These are phyloP conservation scores for Hypoxylon fragiforme DNA, from an alignment of 495 filamentous ascomycete species.

Conservation along the genomic window DNA sequence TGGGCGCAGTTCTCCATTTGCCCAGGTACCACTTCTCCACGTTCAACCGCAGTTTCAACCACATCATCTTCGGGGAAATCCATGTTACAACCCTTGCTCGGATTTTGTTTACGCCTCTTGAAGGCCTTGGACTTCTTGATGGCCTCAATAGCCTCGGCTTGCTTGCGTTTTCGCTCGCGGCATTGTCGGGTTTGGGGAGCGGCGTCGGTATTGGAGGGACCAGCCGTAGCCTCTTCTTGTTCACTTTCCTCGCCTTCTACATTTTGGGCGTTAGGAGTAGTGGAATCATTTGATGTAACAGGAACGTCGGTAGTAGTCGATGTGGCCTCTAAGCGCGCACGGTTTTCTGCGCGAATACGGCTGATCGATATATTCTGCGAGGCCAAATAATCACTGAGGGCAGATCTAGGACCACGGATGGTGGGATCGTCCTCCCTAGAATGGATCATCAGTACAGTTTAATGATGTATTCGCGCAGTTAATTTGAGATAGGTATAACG, in stretches of 20 bases:
- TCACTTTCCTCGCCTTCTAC: slow-evolving; percentile 37
- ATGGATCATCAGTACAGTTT: slow-evolving; percentile 1
- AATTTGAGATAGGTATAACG: background rate
- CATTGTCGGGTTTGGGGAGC: slow-evolving; percentile 31
- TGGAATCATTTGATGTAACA: slow-evolving; percentile 6
- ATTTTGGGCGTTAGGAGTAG: background rate
- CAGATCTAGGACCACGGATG: slow-evolving; percentile 58
- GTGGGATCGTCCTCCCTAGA: background rate
- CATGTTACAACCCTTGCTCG: slow-evolving; percentile 46
- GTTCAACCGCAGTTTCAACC: slow-evolving; percentile 43
- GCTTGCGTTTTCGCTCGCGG: slow-evolving; percentile 50
- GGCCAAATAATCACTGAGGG: slow-evolving; percentile 81
- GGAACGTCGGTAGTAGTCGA: slow-evolving; percentile 19
- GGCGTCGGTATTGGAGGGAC: slow-evolving; percentile 16
- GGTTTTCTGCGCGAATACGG: slow-evolving; percentile 69
- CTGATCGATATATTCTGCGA: slow-evolving; percentile 88
- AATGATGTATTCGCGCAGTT: background rate
- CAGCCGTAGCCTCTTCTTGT: slow-evolving; percentile 20
- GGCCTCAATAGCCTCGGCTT: slow-evolving; percentile 67
- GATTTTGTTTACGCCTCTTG: slow-evolving; percentile 61
- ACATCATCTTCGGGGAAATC: slow-evolving; percentile 47
- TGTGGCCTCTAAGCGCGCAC: slow-evolving; percentile 48
- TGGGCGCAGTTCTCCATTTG: slow-evolving; percentile 87
- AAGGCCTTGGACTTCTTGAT: slow-evolving; percentile 79
- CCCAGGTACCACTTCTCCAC: slow-evolving; percentile 75